Evolutionary conservation across 2,329 filamentous ascomycete species (phyloP).

Genomic region (Xenoacremonium recifei): DNA sequence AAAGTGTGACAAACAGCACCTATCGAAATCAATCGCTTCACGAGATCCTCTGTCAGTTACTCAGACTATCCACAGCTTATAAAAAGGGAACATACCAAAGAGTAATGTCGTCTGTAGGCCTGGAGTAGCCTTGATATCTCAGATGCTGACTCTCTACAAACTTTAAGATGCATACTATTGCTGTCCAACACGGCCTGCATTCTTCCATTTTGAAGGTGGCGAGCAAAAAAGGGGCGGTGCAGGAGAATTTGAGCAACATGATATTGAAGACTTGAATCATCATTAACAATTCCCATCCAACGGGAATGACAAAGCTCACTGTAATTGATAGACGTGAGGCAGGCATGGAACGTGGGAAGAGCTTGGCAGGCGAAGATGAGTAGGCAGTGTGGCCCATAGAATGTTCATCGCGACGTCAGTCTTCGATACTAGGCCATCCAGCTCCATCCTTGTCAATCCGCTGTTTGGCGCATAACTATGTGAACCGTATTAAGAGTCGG

Average conservation of each 20-base stretch:
- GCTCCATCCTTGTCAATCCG: not conserved
- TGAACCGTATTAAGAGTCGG: no score
- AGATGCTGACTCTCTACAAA: conserved; percentile 18
- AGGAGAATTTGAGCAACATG: conserved; percentile 19
- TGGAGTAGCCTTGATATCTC: conserved; percentile 17
- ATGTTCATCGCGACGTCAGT: conserved; percentile 3
- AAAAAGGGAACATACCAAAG: conserved; percentile 9
- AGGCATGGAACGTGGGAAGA: not conserved
- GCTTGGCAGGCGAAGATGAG: conserved; percentile 3
- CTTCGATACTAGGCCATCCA: conserved; percentile 3
- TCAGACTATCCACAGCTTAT: not conserved
- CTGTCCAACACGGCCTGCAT: not conserved
- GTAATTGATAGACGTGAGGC: conserved; percentile 22
- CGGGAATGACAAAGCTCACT: conserved; percentile 17
- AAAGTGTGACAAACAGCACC: not conserved
- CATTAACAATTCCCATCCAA: no score
- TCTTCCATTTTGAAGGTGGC: not conserved
- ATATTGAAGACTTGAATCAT: conserved; percentile 24
- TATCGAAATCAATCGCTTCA: not conserved
- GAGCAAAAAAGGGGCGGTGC: conserved; percentile 15
- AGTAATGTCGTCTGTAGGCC: conserved; percentile 19
- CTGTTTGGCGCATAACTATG: conserved; percentile 6
- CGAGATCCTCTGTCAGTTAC: not conserved
- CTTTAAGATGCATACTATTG: conserved; percentile 7
- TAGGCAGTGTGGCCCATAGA: conserved; percentile 3